These are phyloP conservation scores for Ascobolus immersus DNA, from an alignment of 495 filamentous ascomycete species.

Conservation along the genomic window DNA sequence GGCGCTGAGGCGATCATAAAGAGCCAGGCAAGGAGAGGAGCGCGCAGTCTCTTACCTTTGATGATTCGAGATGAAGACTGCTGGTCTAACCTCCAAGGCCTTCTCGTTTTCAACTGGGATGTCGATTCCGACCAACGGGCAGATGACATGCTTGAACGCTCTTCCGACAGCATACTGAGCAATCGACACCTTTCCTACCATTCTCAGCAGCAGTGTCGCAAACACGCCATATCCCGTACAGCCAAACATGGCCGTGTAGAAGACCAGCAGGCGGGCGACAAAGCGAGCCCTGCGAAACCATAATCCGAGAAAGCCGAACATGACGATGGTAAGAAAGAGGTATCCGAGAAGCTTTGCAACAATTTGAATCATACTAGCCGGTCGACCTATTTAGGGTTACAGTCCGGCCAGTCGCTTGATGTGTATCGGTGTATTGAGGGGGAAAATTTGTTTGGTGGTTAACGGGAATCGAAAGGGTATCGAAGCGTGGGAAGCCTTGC, in stretches of 20 bases:
- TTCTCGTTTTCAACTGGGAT: constrained; percentile 46
- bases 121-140: constrained; percentile 43
- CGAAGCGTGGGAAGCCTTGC: no score
- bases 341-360: background rate
- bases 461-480: no score
- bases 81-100: constrained; percentile 43
- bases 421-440: no score
- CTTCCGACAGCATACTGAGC: constrained; percentile 69
- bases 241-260: constrained; percentile 37
- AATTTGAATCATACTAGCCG: constrained; percentile 24
- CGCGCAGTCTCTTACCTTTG: constrained; percentile 41
- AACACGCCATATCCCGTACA: constrained; percentile 56
- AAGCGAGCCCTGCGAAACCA: constrained; percentile 24
- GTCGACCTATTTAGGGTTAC: no score
- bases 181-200: constrained; percentile 43
- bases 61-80: constrained; percentile 81
- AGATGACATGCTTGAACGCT: constrained; percentile 62
- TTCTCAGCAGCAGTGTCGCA: constrained; percentile 42
- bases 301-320: constrained; percentile 9
- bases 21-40: constrained; percentile 6
- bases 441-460: no score
- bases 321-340: constrained; percentile 10
- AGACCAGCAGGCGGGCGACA: constrained; percentile 43
- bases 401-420: no score
- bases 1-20: background rate